Evolutionary conservation across 306 rosid species (phyloP).

Genomic region (Rosa rugosa): DNA sequence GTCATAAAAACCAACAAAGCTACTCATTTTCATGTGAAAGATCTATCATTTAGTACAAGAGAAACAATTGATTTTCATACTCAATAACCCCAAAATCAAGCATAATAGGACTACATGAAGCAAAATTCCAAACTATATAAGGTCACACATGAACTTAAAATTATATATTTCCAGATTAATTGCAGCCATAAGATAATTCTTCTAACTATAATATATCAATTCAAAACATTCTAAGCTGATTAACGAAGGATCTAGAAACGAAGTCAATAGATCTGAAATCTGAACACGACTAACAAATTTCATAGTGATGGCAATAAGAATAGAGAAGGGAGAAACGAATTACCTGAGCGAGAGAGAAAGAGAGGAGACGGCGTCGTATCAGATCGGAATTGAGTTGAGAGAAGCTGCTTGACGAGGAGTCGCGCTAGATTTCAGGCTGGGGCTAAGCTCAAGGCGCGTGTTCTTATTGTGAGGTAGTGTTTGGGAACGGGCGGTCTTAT

Average conservation of each 20-base stretch:
- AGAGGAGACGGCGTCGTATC: slow-evolving; percentile 8
- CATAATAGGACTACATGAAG: background rate
- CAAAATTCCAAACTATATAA: background rate
- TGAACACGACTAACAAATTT: background rate
- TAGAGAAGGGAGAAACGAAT: background rate
- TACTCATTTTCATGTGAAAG: background rate
- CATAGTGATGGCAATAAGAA: background rate
- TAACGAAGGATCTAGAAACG: slow-evolving; percentile 3
- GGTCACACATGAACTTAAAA: background rate
- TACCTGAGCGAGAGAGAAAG: background rate
- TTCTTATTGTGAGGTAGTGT: background rate
- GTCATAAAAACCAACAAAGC: background rate
- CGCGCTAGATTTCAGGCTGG: background rate
- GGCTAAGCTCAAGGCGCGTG: background rate
- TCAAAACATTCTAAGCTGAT: background rate
- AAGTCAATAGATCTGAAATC: slow-evolving; percentile 19
- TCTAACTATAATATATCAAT: background rate
- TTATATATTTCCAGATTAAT: background rate
- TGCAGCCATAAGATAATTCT: background rate
- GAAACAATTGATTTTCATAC: background rate
- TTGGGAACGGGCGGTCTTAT: background rate
- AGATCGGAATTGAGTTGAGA: slow-evolving; percentile 19
- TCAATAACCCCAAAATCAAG: background rate
- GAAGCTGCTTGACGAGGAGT: background rate
- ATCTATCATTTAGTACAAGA: background rate